Base-by-base conservation (phyloP, 345 rosid genomes). In the Gossypium bickii region DNA sequence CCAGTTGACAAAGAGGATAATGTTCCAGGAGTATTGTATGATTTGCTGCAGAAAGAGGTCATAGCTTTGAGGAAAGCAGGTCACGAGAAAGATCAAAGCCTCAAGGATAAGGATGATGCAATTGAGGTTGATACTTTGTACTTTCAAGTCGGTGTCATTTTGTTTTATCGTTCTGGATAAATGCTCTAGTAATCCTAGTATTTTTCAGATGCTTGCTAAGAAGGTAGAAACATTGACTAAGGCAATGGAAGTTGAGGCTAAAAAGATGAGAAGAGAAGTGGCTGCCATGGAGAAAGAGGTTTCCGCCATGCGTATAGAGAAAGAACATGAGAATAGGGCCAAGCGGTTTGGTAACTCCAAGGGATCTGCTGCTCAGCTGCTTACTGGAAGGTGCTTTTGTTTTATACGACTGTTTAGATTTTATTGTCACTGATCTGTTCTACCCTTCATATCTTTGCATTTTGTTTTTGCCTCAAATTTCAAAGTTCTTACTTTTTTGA, bases 211-310 rank as follows among this genome's bases (percentile, higher is more conserved):
- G 97, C 78, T 95, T 43, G 96, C 99, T 22, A 95, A 89, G 86
- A 95, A 93, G 77, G 98, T 93, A 75, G 99, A 95, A 66, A 95
- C 98, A 45, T 86, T 95, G 85, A 91, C 96, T 43, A 95, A 93
- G 83, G 98, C 99, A 73, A 95, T 95, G 99, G 99, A 90, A 81
- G 94, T 95, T 73, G 98, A 95, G 83, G 94, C 98, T 52, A 95
- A 95, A 88, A 95, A 93, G 88, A 95, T 95, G 98, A 84, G 98
- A 82, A 90, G 98, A 81, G 99, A 95, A 85, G 99, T 95, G 74
- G 94, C 98, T 75, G 91, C 88, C 7, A 95, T 95, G 99, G 99
- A 89, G 76, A 95, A 95, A 86, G 99, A 95, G 87, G 99, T 95
- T 70, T 86, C 98, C 55, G 96, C 97, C 56, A 95, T 95, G 90